These are phyloP conservation scores for Trichoderma lentiforme DNA, from an alignment of 2,329 filamentous ascomycete genomes.

Conservation along the genomic window DNA sequence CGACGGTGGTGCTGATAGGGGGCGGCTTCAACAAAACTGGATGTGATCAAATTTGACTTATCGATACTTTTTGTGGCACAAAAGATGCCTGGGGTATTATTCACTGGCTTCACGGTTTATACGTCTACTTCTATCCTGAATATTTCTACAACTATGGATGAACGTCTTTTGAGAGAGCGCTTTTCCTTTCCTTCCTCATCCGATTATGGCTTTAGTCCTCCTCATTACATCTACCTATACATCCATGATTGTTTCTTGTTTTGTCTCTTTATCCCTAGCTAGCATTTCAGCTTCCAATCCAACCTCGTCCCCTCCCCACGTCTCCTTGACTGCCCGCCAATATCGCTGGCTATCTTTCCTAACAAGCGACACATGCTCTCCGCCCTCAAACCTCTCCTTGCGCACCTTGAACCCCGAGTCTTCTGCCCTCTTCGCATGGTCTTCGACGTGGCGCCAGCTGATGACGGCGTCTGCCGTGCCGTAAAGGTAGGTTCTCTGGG, in stretches of 20 bases:
- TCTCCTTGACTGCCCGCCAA: constrained; percentile 46
- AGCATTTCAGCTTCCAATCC: not conserved
- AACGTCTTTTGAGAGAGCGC: not conserved
- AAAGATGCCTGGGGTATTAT: not conserved
- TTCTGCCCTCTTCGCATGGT: constrained; percentile 43
- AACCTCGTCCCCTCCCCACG: constrained; percentile 41
- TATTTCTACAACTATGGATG: not conserved
- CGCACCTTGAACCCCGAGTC: constrained; percentile 40
- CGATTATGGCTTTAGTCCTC: not conserved
- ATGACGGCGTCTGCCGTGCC: constrained; percentile 48
- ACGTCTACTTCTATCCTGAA: not conserved
- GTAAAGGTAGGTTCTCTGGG: constrained; percentile 51
- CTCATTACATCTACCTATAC: not conserved
- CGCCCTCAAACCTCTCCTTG: constrained; percentile 45
- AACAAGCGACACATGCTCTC: constrained; percentile 50
- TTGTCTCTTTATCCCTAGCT: not conserved
- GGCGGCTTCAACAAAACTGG: not conserved
- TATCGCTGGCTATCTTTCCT: constrained; percentile 46
- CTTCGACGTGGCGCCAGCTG: constrained; percentile 44
- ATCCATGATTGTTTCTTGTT: not conserved
- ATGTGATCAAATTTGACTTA: not conserved
- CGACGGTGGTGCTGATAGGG: not conserved
- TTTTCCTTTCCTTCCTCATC: not conserved
- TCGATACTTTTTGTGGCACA: not conserved
- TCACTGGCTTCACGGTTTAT: not conserved